These are phyloP conservation scores for Ustilago trichophora DNA, from an alignment of 1,284 basidiomycete genomes.

Conservation along the genomic window DNA sequence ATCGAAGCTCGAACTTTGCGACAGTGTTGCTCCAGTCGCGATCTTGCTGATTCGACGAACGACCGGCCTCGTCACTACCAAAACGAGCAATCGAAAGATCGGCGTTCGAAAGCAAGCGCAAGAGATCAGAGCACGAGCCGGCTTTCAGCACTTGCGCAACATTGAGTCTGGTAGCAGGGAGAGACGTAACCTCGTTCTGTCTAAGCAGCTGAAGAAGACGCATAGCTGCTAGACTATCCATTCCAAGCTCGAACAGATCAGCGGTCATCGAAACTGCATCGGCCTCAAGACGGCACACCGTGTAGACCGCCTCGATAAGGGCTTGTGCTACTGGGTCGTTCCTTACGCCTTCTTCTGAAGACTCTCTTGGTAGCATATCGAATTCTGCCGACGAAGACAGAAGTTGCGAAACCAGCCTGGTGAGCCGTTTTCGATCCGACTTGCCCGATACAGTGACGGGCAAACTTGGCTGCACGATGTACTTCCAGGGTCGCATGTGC, in stretches of 20 bases:
- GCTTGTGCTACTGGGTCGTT: no score
- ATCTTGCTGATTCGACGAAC: no score
- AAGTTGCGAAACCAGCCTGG: constrained; percentile 3
- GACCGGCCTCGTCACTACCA: no score
- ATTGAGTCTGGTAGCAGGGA: neutral
- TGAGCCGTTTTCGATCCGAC: constrained; percentile 12
- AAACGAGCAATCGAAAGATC: no score
- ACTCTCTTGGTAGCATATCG: no score
- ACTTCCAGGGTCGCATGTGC: constrained; percentile 18
- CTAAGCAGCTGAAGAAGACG: constrained; percentile 17
- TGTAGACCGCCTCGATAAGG: no score
- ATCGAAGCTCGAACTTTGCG: no score
- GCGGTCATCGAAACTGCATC: neutral
- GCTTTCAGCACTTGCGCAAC: constrained; percentile 2
- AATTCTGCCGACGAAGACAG: no score
- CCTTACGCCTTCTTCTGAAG: no score
- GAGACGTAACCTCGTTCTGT: constrained; percentile 2
- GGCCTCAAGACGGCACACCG: constrained; percentile 1
- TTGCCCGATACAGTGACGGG: constrained; percentile 14
- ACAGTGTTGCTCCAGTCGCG: no score
- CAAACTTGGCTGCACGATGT: constrained; percentile 1
- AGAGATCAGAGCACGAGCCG: constrained; percentile 3
- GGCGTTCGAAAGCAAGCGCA: neutral
- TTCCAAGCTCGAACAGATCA: constrained; percentile 7
- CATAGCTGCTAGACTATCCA: constrained; percentile 29